phyloP scores from a whole-genome alignment of 495 filamentous ascomycete genomes.

The Copromyces sp. region DNA sequence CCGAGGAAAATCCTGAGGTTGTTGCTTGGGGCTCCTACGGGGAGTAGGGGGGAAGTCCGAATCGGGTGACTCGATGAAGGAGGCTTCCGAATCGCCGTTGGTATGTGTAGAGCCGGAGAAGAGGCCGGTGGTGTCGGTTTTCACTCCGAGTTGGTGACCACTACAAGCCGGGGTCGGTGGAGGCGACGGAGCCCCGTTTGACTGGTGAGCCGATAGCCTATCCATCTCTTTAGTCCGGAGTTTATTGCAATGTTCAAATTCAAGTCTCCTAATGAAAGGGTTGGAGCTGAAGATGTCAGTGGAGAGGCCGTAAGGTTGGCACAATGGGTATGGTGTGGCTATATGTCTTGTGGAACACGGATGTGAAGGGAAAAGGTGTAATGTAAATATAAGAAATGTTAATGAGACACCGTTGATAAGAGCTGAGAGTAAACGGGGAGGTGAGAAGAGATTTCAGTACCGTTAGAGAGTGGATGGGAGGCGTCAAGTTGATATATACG shows the following conservation, averaged over 20 bases:
- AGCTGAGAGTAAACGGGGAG: background rate
- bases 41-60: background rate
- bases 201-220: background rate
- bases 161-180: conserved; percentile 17
- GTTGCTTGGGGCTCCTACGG: conserved; percentile 1
- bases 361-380: background rate
- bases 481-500: conserved; percentile 6
- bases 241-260: background rate
- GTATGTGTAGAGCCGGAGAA: background rate
- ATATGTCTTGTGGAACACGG: background rate
- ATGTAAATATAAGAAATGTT: background rate
- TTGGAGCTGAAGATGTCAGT: background rate
- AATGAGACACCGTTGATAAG: background rate
- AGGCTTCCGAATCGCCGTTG: background rate
- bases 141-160: background rate
- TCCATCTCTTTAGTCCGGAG: background rate
- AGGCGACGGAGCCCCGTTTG: conserved; percentile 16
- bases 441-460: background rate
- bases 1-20: background rate
- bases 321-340: background rate
- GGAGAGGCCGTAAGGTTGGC: background rate
- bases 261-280: background rate
- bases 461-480: background rate
- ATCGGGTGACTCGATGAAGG: conserved; percentile 7
- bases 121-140: conserved; percentile 4